These are phyloP conservation scores for Petasospora fabianii DNA, from an alignment of 1,139 yeast species.

Conservation along the genomic window DNA sequence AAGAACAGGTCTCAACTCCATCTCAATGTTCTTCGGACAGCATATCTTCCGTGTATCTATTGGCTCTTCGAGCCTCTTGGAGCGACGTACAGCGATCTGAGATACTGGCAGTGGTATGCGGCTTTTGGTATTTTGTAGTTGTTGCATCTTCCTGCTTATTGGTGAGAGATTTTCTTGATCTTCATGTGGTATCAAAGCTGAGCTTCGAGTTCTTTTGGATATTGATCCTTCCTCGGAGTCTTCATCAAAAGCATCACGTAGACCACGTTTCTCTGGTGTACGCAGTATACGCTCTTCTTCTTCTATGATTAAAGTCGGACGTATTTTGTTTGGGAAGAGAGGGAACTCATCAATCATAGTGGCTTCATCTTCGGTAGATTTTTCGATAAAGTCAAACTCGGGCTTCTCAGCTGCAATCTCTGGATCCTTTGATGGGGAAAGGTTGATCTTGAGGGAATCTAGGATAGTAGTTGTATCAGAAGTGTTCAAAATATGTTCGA, in stretches of 20 bases:
- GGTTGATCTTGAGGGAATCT: slow-evolving; percentile 12
- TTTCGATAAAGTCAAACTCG: not conserved
- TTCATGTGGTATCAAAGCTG: not conserved
- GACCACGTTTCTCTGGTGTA: slow-evolving; percentile 17
- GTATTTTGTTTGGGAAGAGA: slow-evolving; percentile 11
- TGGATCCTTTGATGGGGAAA: slow-evolving; percentile 5
- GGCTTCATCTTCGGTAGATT: not conserved
- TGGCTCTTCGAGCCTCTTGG: slow-evolving; percentile 18
- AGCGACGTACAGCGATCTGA: slow-evolving; percentile 15
- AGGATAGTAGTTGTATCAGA: slow-evolving; percentile 16
- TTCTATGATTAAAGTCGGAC: slow-evolving; percentile 8
- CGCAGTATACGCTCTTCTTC: slow-evolving; percentile 17
- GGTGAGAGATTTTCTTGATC: slow-evolving; percentile 12
- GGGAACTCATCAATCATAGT: slow-evolving; percentile 13
- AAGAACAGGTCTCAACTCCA: slow-evolving; percentile 15
- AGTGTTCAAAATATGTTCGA: slow-evolving; percentile 14
- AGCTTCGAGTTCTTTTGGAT: slow-evolving; percentile 14
- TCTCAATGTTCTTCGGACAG: slow-evolving; percentile 18
- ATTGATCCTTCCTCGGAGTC: slow-evolving; percentile 10
- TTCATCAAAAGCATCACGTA: not conserved
- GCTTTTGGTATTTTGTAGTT: slow-evolving; percentile 14
- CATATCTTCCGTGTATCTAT: slow-evolving; percentile 12
- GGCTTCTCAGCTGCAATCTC: slow-evolving; percentile 2
- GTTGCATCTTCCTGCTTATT: slow-evolving; percentile 6
- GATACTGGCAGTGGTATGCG: slow-evolving; percentile 20